phyloP scores from a whole-genome alignment of 2,329 filamentous ascomycete species.

The Penicillium sp. region DNA sequence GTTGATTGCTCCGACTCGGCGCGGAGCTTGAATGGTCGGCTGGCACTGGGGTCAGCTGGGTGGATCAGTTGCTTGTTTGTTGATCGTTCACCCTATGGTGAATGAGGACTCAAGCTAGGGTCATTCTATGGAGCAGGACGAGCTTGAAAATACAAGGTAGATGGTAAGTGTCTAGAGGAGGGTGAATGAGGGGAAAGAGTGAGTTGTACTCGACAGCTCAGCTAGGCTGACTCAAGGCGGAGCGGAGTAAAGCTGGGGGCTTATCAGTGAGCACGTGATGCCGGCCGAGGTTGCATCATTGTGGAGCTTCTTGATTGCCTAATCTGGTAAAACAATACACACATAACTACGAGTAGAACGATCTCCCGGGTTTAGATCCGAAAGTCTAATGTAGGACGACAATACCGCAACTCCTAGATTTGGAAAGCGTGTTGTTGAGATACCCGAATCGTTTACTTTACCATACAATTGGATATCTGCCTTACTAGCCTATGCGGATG shows the following conservation, averaged over 20 bases:
- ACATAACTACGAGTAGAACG: not conserved
- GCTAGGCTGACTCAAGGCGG: conserved; percentile 6
- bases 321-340: not conserved
- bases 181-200: not conserved
- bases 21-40: conserved; percentile 24
- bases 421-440: no score
- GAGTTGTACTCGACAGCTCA: conserved; percentile 10
- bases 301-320: not conserved
- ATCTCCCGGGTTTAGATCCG: not conserved
- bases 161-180: not conserved
- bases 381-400: not conserved
- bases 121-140: conserved; percentile 5
- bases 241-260: conserved; percentile 9
- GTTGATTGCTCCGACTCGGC: conserved; percentile 5
- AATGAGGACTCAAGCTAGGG: conserved; percentile 19
- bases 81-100: conserved; percentile 31
- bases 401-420: no score
- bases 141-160: not conserved
- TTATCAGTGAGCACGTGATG: conserved; percentile 21
- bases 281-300: conserved; percentile 10
- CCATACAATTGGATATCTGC: not conserved
- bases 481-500: not conserved
- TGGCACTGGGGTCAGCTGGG: conserved; percentile 29
- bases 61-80: conserved; percentile 31
- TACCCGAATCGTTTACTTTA: not conserved